Base-by-base conservation (phyloP, 1,284 basidiomycete species). In the Chalciporus piperatoides region DNA sequence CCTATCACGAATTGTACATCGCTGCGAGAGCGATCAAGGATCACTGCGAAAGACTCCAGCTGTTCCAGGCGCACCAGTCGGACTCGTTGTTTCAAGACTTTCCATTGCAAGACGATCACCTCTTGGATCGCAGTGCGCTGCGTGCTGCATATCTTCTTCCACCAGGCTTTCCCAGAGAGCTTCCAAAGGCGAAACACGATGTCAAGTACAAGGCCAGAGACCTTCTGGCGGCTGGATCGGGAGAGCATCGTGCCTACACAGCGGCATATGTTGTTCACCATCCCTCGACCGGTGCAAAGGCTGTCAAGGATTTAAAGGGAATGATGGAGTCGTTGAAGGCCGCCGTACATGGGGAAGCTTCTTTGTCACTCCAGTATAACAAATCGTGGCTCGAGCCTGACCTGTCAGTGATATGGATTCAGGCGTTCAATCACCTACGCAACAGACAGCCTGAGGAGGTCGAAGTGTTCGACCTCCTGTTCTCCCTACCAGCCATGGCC, bases 1-100 rank as follows among this genome's bases (percentile, higher is more conserved):
- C 77, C 39, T 68, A 71, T 49, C 54, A 64, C 37, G 59, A 49
- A 32, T 65, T 76, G 45, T 56, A 60, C 24, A 3, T 46, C 14
- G 44, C 54, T 27, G 59, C 57, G 1, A 51, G 57, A 11, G 55
- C 46, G 7, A 73, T 77, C 46, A 53, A 70, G 15, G 53, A 63
- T 1, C 66, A 69, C 49, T 60, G 57, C 0, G 37, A 58, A 23
- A 52, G 46, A n/a, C 46, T 68, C 3, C 51, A 45, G 25, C 17
- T 44, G 6, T 53, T 57, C 38, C 36, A 52, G 9, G 41, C 48
- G 12, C 32, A 4, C 10, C 53, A 46, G 6, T 7, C 27, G 7
- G 32, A 0, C 0, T 1, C 3, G 3, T 10, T 47, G 1, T 56
- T 56, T 32, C 1, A 38, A 23, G 6, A n/a, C 0, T 61, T 63